These are phyloP conservation scores for Boechera divaricarpa DNA, from an alignment of 345 rosid genomes.

Conservation along the genomic window DNA sequence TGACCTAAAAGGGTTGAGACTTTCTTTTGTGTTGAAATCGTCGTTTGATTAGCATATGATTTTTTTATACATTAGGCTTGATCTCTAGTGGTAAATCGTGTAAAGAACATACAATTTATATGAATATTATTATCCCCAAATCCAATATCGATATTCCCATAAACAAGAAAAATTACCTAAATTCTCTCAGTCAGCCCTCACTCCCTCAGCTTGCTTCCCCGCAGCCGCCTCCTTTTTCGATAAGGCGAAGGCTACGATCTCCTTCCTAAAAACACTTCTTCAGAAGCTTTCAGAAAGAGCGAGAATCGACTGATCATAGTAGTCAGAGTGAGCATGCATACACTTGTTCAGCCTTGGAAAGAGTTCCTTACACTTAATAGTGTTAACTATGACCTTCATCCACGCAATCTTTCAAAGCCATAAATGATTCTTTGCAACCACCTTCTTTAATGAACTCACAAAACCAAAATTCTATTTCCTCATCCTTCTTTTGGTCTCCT, in stretches of 20 bases:
- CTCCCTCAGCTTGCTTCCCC: neutral
- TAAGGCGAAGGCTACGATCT: no score
- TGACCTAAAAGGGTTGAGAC: no score
- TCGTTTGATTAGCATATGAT: no score
- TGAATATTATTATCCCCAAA: neutral
- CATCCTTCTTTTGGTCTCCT: neutral
- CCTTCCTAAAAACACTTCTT: neutral
- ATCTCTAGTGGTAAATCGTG: no score
- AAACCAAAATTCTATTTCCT: neutral
- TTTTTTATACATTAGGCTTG: no score
- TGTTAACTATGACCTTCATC: no score
- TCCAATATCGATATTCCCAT: neutral
- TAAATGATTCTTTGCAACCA: neutral
- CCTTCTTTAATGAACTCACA: neutral
- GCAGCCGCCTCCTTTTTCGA: neutral
- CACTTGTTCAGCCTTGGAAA: neutral
- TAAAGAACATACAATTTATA: no score
- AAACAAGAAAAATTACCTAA: no score
- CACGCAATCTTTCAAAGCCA: neutral
- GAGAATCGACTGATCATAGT: neutral
- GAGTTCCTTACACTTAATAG: no score
- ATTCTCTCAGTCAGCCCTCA: no score
- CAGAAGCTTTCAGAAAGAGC: neutral
- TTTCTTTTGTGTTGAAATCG: no score
- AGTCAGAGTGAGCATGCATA: neutral